A percentile compares a stretch with the other conserved stretches of the same genome.
Conservation (phyloP, 768 basidiomycete species). For the Hemileccinum rubropunctum region DNA sequence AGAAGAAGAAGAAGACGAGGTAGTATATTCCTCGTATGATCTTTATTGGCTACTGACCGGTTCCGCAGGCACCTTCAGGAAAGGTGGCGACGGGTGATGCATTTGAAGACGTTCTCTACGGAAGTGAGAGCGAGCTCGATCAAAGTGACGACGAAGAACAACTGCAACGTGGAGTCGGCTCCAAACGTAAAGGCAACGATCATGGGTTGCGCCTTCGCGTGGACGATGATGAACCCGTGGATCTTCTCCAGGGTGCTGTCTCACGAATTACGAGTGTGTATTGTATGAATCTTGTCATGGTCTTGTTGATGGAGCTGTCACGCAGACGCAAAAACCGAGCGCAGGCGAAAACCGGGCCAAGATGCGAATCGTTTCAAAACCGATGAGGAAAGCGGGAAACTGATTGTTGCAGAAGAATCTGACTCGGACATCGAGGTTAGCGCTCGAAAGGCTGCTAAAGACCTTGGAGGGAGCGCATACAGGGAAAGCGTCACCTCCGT, state of each 20-base stretch:
- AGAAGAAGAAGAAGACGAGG: constrained; percentile 57
- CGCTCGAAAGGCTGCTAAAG: constrained; percentile 43
- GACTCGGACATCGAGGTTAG: constrained; percentile 45
- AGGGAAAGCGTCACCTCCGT: constrained; percentile 77
- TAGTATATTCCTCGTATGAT: constrained; percentile 8
- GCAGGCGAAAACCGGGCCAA: constrained; percentile 76
- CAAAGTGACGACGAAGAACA: constrained; percentile 62
- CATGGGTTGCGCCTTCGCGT: constrained; percentile 67
- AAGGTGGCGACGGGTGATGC: constrained; percentile 75
- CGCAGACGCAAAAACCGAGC: constrained; percentile 44
- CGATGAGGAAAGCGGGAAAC: constrained; percentile 78
- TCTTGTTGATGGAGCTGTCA: constrained; percentile 5
- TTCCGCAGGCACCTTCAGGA: constrained; percentile 37
- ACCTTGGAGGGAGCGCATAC: constrained; percentile 74
- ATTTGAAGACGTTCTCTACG: constrained; percentile 96
- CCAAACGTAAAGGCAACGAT: constrained; percentile 36
- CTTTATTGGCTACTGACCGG: constrained; percentile 7
- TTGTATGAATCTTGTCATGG: not conserved
- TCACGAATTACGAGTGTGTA: constrained; percentile 67
- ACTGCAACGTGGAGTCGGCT: constrained; percentile 26
- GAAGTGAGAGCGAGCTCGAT: constrained; percentile 88
- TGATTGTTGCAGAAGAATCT: constrained; percentile 65
- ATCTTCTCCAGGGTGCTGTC: constrained; percentile 80
- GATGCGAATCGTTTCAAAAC: constrained; percentile 86
- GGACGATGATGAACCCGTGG: constrained; percentile 94